Base-by-base conservation (phyloP, 148 eudicot genomes). In the Silene latifolia region DNA sequence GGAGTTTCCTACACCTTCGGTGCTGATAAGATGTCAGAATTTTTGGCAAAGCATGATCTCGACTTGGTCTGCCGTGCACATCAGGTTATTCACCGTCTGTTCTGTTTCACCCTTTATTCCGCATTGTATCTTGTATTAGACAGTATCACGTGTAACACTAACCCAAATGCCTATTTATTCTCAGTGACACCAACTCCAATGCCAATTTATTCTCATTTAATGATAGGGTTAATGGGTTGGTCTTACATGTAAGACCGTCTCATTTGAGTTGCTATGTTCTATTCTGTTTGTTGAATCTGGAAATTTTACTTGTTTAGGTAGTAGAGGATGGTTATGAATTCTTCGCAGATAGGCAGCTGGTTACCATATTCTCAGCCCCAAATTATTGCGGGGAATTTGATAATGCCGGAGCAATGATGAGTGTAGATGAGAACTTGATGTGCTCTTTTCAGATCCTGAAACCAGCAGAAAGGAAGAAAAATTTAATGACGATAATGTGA, bases 361-460 rank as follows among this genome's bases (percentile, higher is more conserved):
- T 89, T 29, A 89, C 92, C 25, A 83, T 89, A 73, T 89, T 89
- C 74, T 87, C 92, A n/a, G 92, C 92, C 58, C 90, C 92, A 46
- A 89, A 89, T 47, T 89, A 89, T 72, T 89, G 90, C 77, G 92
- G 92, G 62, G 92, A 89, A 81, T 89, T 87, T 78, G 93, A 89
- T 73, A 87, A 89, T 80, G 89, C 93, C 67, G 93, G 93, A 67
- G 93, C 93, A 66, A 82, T 89, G 85, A 89, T 89, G 93, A 89
- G 88, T 63, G 89, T 87, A 29, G 87, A 89, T 77, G 88, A 83
- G 69, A 83, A 87, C 51, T 83, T 89, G 76, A 77, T 86, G 86
- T 89, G 93, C 77, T 89, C 93, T 23, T 89, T 89, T 74, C 90
- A 89, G 73, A 87, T 89, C 67, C 86, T 89, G 39, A 89, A 89